Evolutionary conservation across 2,329 filamentous ascomycete genomes (phyloP).

Genomic region (Cladophialophora carrionii): DNA sequence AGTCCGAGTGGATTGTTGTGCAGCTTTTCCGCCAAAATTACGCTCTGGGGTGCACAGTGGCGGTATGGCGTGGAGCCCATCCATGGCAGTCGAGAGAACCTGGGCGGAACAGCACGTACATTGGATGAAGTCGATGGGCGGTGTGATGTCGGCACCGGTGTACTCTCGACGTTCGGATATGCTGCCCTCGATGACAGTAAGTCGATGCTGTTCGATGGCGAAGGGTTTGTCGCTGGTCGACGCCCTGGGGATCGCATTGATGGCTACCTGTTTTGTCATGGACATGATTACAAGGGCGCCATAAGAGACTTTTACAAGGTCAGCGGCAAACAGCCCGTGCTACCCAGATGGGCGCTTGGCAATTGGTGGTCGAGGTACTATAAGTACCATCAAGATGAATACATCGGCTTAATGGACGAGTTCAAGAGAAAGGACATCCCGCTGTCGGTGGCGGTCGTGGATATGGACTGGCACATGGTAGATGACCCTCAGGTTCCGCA

Average conservation of each 20-base stretch:
- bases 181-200: slow-evolving; percentile 59
- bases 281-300: slow-evolving; percentile 59
- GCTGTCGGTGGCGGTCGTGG: slow-evolving; percentile 62
- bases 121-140: slow-evolving; percentile 60
- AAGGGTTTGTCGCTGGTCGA: slow-evolving; percentile 56
- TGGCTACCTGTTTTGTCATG: slow-evolving; percentile 64
- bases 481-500: slow-evolving; percentile 50
- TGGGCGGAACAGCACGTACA: slow-evolving; percentile 58
- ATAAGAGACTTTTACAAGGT: slow-evolving; percentile 60
- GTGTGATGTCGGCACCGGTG: slow-evolving; percentile 54
- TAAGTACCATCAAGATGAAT: slow-evolving; percentile 60
- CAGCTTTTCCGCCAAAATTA: slow-evolving; percentile 47
- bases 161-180: slow-evolving; percentile 57
- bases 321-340: slow-evolving; percentile 59
- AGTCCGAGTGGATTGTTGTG: slow-evolving; percentile 55
- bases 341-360: slow-evolving; percentile 63
- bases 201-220: slow-evolving; percentile 60
- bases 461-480: slow-evolving; percentile 70
- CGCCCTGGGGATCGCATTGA: slow-evolving; percentile 52
- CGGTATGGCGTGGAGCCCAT: slow-evolving; percentile 54
- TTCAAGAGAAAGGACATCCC: slow-evolving; percentile 59
- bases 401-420: slow-evolving; percentile 60
- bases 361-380: slow-evolving; percentile 71
- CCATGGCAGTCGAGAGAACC: slow-evolving; percentile 40
- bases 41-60: slow-evolving; percentile 53